A percentile compares a stretch with the other conserved stretches of the same genome.
These are phyloP conservation scores for Isabelozyma heimii DNA, from an alignment of 805 yeast genomes.

Conservation along the genomic window DNA sequence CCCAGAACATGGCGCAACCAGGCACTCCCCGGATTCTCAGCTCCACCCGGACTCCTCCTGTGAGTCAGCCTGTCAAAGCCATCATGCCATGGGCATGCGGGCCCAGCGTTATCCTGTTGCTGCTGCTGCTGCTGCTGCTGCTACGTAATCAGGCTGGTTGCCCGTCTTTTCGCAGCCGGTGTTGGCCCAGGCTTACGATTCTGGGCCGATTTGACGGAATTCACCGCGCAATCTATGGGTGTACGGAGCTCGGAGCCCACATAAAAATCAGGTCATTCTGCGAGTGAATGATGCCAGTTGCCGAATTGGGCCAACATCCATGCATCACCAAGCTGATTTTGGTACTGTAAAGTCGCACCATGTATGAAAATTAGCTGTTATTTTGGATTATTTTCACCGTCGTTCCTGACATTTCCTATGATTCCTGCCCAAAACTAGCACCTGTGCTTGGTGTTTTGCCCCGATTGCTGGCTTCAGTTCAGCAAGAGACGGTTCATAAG, in stretches of 20 bases:
- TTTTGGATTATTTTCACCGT: not conserved
- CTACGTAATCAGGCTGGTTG: too few species aligned
- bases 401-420: not conserved
- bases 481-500: too few species aligned
- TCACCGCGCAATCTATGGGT: not conserved
- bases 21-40: not conserved
- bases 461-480: too few species aligned
- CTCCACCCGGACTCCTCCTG: not conserved
- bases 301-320: not conserved
- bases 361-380: not conserved
- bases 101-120: too few species aligned
- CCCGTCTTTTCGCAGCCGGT: not conserved
- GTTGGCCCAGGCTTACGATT: too few species aligned
- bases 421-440: too few species aligned
- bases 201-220: not conserved
- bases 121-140: too few species aligned
- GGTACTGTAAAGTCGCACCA: not conserved
- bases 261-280: not conserved
- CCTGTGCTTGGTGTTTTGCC: too few species aligned
- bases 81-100: not conserved
- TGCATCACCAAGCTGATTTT: not conserved
- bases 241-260: not conserved
- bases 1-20: not conserved
- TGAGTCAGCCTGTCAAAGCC: not conserved
- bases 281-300: not conserved